Percentiles rank a stretch among this genome's conserved stretches.
Evolutionary conservation across 2,329 filamentous ascomycete genomes (phyloP).

Genomic region (Simplicillium sp.): DNA sequence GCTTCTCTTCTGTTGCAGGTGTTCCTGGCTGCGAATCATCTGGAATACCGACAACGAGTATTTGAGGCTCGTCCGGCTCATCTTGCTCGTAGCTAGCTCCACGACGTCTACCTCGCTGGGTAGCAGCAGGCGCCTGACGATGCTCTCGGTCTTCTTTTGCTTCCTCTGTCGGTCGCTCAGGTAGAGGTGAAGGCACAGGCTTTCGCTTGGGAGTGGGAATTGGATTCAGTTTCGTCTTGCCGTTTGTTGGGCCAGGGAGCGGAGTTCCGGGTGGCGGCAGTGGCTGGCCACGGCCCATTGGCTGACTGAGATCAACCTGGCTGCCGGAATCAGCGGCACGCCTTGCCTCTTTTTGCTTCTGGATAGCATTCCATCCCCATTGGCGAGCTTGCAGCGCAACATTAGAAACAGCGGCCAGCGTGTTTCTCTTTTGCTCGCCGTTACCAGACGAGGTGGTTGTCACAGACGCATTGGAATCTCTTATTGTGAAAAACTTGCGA

Average conservation of each 20-base stretch:
- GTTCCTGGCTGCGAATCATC: conserved; percentile 50
- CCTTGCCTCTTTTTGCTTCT: conserved; percentile 35
- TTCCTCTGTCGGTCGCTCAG: conserved; percentile 17
- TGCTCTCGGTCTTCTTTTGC: conserved; percentile 13
- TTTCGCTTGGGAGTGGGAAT: conserved; percentile 57
- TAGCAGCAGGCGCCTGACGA: conserved; percentile 25
- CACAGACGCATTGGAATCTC: conserved; percentile 25
- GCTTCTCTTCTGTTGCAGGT: conserved; percentile 29
- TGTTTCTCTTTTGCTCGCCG: conserved; percentile 31
- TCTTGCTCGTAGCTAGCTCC: conserved; percentile 24
- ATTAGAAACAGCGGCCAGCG: conserved; percentile 44
- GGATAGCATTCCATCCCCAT: conserved; percentile 50
- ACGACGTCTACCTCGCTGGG: conserved; percentile 36
- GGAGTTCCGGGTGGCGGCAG: conserved; percentile 74
- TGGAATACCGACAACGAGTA: conserved; percentile 58
- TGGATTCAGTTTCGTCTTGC: conserved; percentile 46
- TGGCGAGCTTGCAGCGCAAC: conserved; percentile 46
- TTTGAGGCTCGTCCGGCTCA: conserved; percentile 32
- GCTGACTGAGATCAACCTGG: conserved; percentile 45
- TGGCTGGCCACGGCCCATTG: conserved; percentile 75
- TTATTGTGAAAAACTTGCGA: conserved; percentile 29
- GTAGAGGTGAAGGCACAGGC: conserved; percentile 36
- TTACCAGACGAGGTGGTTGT: conserved; percentile 24
- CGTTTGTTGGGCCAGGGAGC: conserved; percentile 56
- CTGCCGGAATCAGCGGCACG: conserved; percentile 19